Evolutionary conservation across 352 stramenopile genomes (phyloP).

Genomic region (Pythium myriotylum): DNA sequence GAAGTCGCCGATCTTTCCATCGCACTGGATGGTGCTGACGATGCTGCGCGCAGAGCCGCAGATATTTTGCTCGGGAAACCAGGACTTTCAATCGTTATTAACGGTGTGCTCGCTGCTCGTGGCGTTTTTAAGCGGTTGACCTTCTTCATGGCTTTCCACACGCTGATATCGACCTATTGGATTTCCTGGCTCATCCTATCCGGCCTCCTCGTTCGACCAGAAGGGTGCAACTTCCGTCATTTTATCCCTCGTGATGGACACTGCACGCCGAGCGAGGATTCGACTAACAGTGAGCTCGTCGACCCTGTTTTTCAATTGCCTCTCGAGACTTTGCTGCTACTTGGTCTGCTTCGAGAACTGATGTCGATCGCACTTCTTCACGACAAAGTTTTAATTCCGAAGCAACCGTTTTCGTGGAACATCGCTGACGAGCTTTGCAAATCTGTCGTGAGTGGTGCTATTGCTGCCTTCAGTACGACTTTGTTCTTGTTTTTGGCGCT

Average conservation of each 20-base stretch:
- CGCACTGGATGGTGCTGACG: conserved; percentile 81
- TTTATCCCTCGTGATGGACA: conserved; percentile 55
- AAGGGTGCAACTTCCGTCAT: conserved; percentile 73
- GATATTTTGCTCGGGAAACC: conserved; percentile 95
- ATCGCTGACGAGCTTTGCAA: no score
- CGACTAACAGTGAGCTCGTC: background rate
- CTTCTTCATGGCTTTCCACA: conserved; percentile 95
- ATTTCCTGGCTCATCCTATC: conserved; percentile 94
- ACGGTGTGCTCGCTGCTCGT: conserved; percentile 88
- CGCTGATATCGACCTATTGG: conserved; percentile 91
- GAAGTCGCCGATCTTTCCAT: conserved; percentile 80
- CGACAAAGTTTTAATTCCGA: conserved; percentile 72
- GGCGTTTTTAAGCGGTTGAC: conserved; percentile 94
- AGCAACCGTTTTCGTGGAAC: conserved; percentile 60
- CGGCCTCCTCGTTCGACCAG: conserved; percentile 87
- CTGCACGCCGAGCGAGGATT: no score
- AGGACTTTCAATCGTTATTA: conserved; percentile 91
- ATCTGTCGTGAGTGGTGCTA: conserved; percentile 58
- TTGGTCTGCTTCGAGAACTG: conserved; percentile 15
- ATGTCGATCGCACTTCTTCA: conserved; percentile 13
- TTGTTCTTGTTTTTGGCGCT: conserved; percentile 85
- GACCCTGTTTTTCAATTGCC: conserved; percentile 88
- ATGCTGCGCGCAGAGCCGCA: conserved; percentile 88
- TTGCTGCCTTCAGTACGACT: conserved; percentile 81
- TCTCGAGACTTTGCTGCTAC: conserved; percentile 76